Evolutionary conservation across 2,329 filamentous ascomycete species (phyloP), one percentile per base, ranked within the genome.

Genomic region (Pyrenophora teres): DNA sequence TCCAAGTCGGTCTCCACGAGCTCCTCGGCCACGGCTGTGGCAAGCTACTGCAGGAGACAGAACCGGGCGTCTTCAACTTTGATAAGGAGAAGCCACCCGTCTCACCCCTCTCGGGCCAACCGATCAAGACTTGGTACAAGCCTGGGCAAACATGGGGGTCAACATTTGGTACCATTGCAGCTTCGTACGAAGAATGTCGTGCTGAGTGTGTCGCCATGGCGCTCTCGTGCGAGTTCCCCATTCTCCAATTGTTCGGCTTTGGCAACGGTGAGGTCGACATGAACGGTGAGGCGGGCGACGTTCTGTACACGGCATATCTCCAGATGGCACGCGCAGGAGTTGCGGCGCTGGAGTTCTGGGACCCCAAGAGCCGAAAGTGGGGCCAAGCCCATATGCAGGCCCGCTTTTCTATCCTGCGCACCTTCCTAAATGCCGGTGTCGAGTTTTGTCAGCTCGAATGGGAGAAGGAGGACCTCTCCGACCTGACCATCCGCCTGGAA

Each of bases 121-220:
- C 89, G 1, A 81, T 97, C 40, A 84, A 83, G 2, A 90, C 88
- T 1, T 97, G 89, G 87, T 97, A 97, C 79, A 96, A 94, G 75
- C 91, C 91, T 2, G 92, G 92, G 2, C 90, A 97, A 75, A 97
- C 93, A 0, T 97, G 92, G 92, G 89, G 90, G 49, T 91, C 87
- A 4, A 90, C 96, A 0, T 97, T 97, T 68, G 92, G 92, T 21
- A 85, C 89, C 54, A 85, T 95, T 58, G 91, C 92, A 32, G 90
- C 88, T 3, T 90, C 87, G 13, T 97, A 96, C 68, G 93, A 97
- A 75, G 93, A 97, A 75, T 97, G 93, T 73, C 87, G 93, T 48
- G 93, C 93, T 4, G 93, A 97, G 73, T 89, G 92, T 65, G 92
- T 97, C 9, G 93, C 92, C 44, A 96, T 97, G 92, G 87, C 86